Evolutionary conservation across 331 rosid species (phyloP).

Genomic region (Erythrophleum ivorense): DNA sequence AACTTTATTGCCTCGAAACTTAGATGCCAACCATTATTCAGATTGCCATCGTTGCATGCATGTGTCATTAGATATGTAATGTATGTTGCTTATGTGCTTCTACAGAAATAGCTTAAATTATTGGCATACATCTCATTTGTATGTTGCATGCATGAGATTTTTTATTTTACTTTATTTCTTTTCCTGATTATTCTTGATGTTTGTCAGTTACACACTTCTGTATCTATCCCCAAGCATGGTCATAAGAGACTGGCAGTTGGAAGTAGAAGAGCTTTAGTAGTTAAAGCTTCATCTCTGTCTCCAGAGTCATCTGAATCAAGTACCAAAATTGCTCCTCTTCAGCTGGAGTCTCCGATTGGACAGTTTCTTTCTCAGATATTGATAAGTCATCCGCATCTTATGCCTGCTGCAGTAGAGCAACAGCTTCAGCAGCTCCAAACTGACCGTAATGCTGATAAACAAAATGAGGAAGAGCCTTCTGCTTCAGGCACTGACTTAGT

Average conservation of each 20-base stretch:
- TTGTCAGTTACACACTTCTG: conserved; percentile 52
- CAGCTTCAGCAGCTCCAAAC: conserved; percentile 91
- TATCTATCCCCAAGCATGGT: conserved; percentile 51
- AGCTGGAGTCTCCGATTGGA: conserved; percentile 90
- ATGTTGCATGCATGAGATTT: background rate
- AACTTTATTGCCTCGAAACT: background rate
- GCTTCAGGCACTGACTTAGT: conserved; percentile 73
- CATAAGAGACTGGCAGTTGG: conserved; percentile 47
- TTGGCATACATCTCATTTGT: background rate
- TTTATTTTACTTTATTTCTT: conserved; percentile 6
- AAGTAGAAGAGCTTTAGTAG: conserved; percentile 54
- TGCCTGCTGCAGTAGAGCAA: conserved; percentile 94
- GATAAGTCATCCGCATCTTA: conserved; percentile 87
- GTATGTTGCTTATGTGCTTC: conserved; percentile 20
- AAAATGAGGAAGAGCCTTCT: conserved; percentile 65
- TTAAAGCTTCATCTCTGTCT: conserved; percentile 56
- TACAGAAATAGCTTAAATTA: background rate
- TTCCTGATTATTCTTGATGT: conserved; percentile 37
- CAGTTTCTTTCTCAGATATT: conserved; percentile 86
- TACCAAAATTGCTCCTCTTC: conserved; percentile 82
- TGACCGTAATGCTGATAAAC: conserved; percentile 77
- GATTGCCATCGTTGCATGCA: background rate
- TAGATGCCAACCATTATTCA: background rate
- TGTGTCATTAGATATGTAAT: background rate
- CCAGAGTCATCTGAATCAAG: conserved; percentile 58